Evolutionary conservation across 495 filamentous ascomycete species (phyloP).

Genomic region (Daldinia childiae): DNA sequence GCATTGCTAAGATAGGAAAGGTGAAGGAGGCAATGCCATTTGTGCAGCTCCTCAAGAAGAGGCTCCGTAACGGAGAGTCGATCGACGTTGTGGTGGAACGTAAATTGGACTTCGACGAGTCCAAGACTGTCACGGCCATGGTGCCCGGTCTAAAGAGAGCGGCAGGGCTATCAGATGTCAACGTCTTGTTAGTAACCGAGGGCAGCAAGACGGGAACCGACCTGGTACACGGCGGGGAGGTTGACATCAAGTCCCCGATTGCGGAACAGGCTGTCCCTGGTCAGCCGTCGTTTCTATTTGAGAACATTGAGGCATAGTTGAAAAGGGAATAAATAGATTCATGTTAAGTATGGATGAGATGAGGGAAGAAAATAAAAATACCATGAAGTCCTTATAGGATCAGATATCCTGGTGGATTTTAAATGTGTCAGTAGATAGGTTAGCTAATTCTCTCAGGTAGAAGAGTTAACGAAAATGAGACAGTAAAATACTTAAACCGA

Average conservation of each 20-base stretch:
- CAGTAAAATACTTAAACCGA: background rate
- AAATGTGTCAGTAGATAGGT: background rate
- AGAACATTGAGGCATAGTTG: constrained; percentile 58
- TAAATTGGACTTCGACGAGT: constrained; percentile 86
- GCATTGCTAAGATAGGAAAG: constrained; percentile 80
- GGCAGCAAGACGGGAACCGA: constrained; percentile 71
- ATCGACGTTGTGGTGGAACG: constrained; percentile 76
- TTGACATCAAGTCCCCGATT: constrained; percentile 63
- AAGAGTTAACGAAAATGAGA: background rate
- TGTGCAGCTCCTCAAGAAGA: constrained; percentile 84
- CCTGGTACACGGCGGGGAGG: constrained; percentile 61
- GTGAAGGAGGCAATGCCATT: constrained; percentile 99
- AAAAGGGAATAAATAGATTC: background rate
- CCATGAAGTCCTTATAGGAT: background rate
- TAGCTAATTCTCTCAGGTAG: background rate
- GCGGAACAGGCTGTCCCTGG: constrained; percentile 83
- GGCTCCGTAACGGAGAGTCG: constrained; percentile 69
- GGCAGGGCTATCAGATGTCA: constrained; percentile 69
- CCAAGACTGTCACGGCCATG: constrained; percentile 69
- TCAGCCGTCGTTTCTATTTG: constrained; percentile 77
- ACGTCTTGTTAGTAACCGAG: constrained; percentile 73
- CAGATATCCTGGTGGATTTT: background rate
- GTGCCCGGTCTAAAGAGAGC: constrained; percentile 63
- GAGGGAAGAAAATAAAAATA: background rate
- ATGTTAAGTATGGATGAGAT: background rate